A percentile compares a stretch with the other conserved stretches of the same genome.
These are phyloP conservation scores for Rubia tinctorum DNA, from an alignment of 305 asterid genomes.

Conservation along the genomic window DNA sequence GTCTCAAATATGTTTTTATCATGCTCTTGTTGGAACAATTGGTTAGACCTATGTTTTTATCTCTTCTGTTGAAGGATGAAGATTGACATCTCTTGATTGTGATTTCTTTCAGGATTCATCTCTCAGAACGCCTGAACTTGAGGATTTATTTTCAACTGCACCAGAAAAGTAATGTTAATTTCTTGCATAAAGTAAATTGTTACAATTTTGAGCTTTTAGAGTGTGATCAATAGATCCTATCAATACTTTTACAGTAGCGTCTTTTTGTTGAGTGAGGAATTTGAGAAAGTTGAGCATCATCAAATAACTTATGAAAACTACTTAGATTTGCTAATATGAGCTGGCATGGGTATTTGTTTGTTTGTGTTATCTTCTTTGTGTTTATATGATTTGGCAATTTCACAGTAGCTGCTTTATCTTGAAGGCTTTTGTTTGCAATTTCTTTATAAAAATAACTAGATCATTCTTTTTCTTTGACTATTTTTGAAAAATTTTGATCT, in stretches of 20 bases:
- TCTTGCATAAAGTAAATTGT: conserved; percentile 1
- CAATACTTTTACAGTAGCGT: background rate
- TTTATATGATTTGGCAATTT: background rate
- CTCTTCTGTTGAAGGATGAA: background rate
- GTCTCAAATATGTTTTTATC: background rate
- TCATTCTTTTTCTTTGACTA: background rate
- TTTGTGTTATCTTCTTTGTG: background rate
- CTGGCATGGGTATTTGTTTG: background rate
- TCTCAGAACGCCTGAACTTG: conserved; percentile 78
- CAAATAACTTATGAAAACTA: background rate
- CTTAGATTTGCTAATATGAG: background rate
- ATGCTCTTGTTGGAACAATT: background rate
- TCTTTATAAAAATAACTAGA: background rate
- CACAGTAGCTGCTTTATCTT: background rate
- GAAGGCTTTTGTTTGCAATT: background rate
- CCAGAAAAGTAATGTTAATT: conserved; percentile 80
- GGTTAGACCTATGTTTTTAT: background rate
- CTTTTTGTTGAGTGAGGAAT: background rate
- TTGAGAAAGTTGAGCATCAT: background rate
- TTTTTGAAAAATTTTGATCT: background rate
- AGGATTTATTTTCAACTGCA: conserved; percentile 90
- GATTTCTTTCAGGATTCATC: conserved; percentile 78
- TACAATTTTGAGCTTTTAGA: background rate
- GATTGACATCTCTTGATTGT: conserved; percentile 14
- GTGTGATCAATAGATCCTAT: background rate